Base-by-base conservation (phyloP, 2,329 filamentous ascomycete species). In the Fusarium sp. region DNA sequence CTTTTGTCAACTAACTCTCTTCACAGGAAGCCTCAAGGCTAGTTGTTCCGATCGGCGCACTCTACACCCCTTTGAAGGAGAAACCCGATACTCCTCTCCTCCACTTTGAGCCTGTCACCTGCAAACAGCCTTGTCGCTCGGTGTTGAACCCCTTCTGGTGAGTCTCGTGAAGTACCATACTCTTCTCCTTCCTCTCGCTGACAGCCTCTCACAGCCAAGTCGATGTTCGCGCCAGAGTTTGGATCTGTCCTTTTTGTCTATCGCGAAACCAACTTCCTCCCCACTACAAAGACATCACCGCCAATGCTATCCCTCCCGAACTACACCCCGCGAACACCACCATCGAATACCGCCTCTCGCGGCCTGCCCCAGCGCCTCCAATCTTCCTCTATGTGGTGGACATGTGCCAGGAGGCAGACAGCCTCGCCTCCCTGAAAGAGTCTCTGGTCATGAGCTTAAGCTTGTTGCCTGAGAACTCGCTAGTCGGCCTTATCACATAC, bases 131-230 rank as follows among this genome's bases (percentile, higher is more conserved):
- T 72, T 99, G 97, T 85, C 93, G 95, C 84, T 96, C 96, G 64
- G 95, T 98, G 41, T 88, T 99, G 83, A 99, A 99, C 83, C 97
- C 97, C 52, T 98, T 95, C 88, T 98, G 96, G 95, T 97, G 89
- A 80, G 90, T 80, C 50, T 30, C 69, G 27, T 16, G 25, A 10
- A n/a, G 7, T n/a, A 13, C 10, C 4, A 7, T 16, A 16, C 6
- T 9, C 8, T 5, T 23, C 10, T 4, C 2, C 13, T 18, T n/a
- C 20, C 27, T 8, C 7, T 5, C 70, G 67, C 80, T 85, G 70
- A 83, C 68, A 25, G 34, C 8, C 27, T 25, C 27, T 8, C 39
- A 6, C 66, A 95, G 93, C 82, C 93, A 95, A 82, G 93, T 97
- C 74, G 94, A 97, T 82, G 92, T 94, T 80, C 92, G 94, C 73